Percentiles rank a stretch among this genome's conserved stretches.
Conservation (phyloP, 2,329 filamentous ascomycete genomes). For the Sarocladium brachiariae region DNA sequence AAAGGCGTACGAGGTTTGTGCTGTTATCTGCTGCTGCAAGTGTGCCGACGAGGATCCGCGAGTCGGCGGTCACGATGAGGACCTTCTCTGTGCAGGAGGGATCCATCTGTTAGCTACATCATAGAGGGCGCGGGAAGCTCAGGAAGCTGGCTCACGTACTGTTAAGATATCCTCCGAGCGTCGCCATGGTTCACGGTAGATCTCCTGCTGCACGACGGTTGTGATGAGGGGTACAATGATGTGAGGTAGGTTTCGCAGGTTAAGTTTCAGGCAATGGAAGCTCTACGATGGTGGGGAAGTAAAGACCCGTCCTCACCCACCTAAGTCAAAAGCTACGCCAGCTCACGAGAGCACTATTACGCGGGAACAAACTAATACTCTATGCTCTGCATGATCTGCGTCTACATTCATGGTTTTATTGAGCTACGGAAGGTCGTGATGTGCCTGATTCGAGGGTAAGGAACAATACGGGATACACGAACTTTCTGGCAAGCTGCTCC, state of each 20-base stretch:
- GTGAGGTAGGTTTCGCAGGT: neutral
- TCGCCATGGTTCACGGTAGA: slow-evolving; percentile 29
- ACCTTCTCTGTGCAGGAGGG: slow-evolving; percentile 66
- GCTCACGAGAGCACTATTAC: neutral
- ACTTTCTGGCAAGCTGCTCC: too few species aligned
- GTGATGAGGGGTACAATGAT: neutral
- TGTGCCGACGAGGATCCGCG: slow-evolving; percentile 75
- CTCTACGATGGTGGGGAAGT: slow-evolving; percentile 9
- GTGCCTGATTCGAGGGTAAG: too few species aligned
- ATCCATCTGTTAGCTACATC: neutral
- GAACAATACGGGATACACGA: too few species aligned
- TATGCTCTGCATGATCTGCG: too few species aligned
- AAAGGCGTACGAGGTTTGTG: slow-evolving; percentile 72
- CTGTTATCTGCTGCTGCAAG: slow-evolving; percentile 83
- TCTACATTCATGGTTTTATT: too few species aligned
- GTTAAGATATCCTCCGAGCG: slow-evolving; percentile 37
- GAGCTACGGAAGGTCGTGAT: too few species aligned
- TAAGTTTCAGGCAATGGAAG: neutral
- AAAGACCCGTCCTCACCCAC: neutral
- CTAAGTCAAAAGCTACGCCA: neutral
- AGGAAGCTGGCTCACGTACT: slow-evolving; percentile 25
- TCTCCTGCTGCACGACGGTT: slow-evolving; percentile 3
- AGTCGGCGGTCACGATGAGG: slow-evolving; percentile 85
- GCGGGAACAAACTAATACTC: too few species aligned
- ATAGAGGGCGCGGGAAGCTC: neutral